A percentile compares a stretch with the other conserved stretches of the same genome.
Evolutionary conservation across 1,284 basidiomycete species (phyloP).

Genomic region (Cerrena zonata): DNA sequence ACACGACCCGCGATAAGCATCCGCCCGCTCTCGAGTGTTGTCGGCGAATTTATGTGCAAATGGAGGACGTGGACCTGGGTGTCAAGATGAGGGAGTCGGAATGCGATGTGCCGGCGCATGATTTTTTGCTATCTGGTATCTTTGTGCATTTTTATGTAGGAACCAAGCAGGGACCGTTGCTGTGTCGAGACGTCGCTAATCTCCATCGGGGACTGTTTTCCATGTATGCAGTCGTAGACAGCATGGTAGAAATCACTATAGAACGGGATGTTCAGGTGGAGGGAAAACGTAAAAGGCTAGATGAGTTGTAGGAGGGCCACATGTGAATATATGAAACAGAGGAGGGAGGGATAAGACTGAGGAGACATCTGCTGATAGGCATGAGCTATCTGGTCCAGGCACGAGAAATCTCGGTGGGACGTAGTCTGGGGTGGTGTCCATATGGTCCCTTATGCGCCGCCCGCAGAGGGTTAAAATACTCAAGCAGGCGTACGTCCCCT

Average conservation of each 20-base stretch:
- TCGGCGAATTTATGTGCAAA: no score
- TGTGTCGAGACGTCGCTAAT: not conserved
- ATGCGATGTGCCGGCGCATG: not conserved
- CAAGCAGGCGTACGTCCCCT: not conserved
- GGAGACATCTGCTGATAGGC: not conserved
- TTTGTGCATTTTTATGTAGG: not conserved
- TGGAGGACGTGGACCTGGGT: not conserved
- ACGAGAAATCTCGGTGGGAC: not conserved
- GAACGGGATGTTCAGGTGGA: no score
- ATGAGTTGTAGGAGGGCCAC: no score
- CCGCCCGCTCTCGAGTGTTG: no score
- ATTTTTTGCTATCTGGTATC: not conserved
- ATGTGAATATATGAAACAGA: no score
- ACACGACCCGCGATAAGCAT: not conserved
- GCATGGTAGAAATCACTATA: no score
- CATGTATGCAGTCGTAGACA: no score
- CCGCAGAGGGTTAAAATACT: not conserved
- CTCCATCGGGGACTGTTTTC: no score
- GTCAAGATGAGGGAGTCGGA: not conserved
- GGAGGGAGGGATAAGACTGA: no score
- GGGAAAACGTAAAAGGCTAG: no score
- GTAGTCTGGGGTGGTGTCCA: not conserved
- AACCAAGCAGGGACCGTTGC: no score
- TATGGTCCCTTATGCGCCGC: not conserved
- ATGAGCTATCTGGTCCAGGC: not conserved